Percentiles rank a stretch among this genome's conserved stretches.
phyloP scores from a whole-genome alignment of 1,284 basidiomycete genomes.

The Apiotrichum montevideense region DNA sequence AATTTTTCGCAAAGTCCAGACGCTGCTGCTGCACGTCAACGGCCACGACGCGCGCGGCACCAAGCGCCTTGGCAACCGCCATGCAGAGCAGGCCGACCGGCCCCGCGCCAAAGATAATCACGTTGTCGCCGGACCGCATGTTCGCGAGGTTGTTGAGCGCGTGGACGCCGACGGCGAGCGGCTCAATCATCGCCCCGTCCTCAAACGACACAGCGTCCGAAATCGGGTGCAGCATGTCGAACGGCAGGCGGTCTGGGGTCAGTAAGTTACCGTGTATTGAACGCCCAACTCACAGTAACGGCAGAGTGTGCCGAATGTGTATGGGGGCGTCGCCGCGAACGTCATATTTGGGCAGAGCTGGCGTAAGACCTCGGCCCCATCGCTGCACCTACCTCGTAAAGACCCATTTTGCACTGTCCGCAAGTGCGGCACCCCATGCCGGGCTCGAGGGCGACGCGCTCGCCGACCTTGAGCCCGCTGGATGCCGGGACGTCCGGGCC shows the following conservation, averaged over 20 bases:
- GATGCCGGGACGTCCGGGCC: constrained; percentile 30
- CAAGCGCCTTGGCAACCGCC: constrained; percentile 85
- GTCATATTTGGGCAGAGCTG: constrained; percentile 33
- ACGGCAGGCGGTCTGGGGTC: constrained; percentile 26
- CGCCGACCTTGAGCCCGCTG: constrained; percentile 38
- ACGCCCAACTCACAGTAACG: constrained; percentile 30
- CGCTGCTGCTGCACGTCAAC: constrained; percentile 74
- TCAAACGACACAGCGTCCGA: constrained; percentile 48
- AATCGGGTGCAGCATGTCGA: constrained; percentile 36
- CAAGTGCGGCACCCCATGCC: constrained; percentile 50
- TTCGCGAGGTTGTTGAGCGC: constrained; percentile 71
- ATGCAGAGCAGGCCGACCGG: constrained; percentile 81
- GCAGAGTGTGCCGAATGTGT: constrained; percentile 42
- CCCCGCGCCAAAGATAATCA: constrained; percentile 76
- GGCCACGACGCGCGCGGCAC: constrained; percentile 71
- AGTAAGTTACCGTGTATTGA: neutral
- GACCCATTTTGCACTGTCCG: constrained; percentile 55
- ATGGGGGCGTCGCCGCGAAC: constrained; percentile 44
- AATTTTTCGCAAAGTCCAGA: constrained; percentile 79
- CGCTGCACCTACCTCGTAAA: constrained; percentile 60
- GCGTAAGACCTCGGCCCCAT: constrained; percentile 30
- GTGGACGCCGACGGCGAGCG: constrained; percentile 85
- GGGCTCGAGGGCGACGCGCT: constrained; percentile 54
- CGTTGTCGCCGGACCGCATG: constrained; percentile 62
- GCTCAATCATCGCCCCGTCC: constrained; percentile 68